Conservation (phyloP, 2,329 filamentous ascomycete species). For the Cladosporium halotolerans region DNA sequence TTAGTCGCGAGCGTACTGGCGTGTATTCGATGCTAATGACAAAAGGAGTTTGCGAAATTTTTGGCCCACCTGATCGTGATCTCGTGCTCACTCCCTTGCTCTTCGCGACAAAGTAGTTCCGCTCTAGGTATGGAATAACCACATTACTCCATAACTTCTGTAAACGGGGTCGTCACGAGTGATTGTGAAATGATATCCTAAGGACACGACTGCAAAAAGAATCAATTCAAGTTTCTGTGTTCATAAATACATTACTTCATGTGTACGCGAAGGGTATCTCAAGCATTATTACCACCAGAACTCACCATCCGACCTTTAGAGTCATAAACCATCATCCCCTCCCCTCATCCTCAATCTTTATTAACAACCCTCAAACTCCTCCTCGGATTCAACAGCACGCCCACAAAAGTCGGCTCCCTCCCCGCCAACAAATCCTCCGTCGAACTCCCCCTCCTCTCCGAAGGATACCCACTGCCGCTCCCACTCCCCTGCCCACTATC, state of each 20-base stretch:
- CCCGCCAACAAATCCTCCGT: constrained; percentile 53
- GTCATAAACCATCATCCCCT: not conserved
- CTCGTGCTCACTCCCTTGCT: not conserved
- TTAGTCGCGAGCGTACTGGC: not conserved
- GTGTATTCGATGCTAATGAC: not conserved
- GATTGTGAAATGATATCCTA: no score
- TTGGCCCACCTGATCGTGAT: not conserved
- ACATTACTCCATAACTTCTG: no score
- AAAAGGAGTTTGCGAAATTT: not conserved
- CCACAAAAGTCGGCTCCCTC: constrained; percentile 66
- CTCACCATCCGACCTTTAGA: not conserved
- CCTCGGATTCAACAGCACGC: constrained; percentile 57
- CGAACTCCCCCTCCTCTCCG: constrained; percentile 35
- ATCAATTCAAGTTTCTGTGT: not conserved
- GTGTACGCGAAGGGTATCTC: constrained; percentile 9
- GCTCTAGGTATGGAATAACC: no score
- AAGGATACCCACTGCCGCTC: constrained; percentile 21
- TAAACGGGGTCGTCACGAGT: no score
- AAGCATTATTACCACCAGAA: not conserved
- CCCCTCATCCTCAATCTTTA: constrained; percentile 35
- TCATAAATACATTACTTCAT: not conserved
- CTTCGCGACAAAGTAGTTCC: no score
- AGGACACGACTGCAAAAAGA: not conserved
- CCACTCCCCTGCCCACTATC: constrained; percentile 18
- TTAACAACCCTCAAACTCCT: constrained; percentile 66